A percentile compares a stretch with the other conserved stretches of the same genome.
These are phyloP conservation scores for Mortierella antarctica DNA, from an alignment of 192 early-diverging fungal genomes.

Conservation along the genomic window DNA sequence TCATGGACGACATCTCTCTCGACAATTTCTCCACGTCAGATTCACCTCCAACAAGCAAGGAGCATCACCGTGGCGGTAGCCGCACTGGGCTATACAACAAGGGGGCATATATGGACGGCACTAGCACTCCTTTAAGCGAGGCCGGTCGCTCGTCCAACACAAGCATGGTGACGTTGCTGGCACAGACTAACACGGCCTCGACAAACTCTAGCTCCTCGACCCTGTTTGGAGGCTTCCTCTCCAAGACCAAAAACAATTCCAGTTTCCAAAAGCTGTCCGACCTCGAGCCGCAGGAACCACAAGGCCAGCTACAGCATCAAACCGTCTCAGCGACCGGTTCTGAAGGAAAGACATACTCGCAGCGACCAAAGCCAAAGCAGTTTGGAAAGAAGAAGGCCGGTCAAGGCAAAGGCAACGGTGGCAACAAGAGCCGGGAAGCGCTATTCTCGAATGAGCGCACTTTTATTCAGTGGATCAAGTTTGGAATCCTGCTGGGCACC, in stretches of 20 bases:
- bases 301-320: background rate
- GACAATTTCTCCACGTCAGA: conserved; percentile 23
- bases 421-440: conserved; percentile 74
- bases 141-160: conserved; percentile 18
- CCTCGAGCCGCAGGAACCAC: background rate
- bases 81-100: background rate
- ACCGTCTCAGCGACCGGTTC: background rate
- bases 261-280: conserved; percentile 6
- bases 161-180: conserved; percentile 33
- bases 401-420: conserved; percentile 10
- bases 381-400: conserved; percentile 13
- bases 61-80: background rate
- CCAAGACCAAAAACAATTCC: conserved; percentile 7
- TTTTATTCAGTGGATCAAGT: conserved; percentile 85
- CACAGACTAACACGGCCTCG: conserved; percentile 7
- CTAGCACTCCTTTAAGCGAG: conserved; percentile 5
- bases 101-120: background rate
- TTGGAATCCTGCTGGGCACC: conserved; percentile 74
- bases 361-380: conserved; percentile 17
- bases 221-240: conserved; percentile 22
- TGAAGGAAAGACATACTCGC: conserved; percentile 24
- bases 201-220: conserved; percentile 32
- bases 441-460: conserved; percentile 93
- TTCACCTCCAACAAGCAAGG: background rate
- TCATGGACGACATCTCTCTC: conserved; percentile 40